Evolutionary conservation across 1,139 yeast genomes (phyloP), one percentile per base, ranked within the genome.

Genomic region (Suhomyces chickasaworum): DNA sequence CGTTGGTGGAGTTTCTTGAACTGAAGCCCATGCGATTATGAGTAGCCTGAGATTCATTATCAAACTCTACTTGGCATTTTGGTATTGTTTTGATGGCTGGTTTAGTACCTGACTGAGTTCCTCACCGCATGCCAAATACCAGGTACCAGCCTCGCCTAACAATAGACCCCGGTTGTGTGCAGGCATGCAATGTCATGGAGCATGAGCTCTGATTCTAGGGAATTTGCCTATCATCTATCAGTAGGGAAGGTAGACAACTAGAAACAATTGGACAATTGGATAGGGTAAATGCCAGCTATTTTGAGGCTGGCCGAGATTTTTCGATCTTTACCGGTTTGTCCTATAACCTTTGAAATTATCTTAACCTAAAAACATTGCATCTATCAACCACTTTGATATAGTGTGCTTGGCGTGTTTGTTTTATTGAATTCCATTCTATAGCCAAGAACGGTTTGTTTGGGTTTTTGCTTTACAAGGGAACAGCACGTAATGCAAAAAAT

Each of bases 401-500:
- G 22, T 20, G 22, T 20, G 22, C 22, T 20, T 20, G 7, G 22
- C 22, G 22, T 20, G 22, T 20, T 20, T 20, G 22, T 20, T 20
- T 20, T 4, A 7, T 4, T 10, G 29, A 10, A 20, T 20, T 20
- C 7, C 22, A 5, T 7, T 20, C 22, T 20, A 7, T 20, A 25
- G n/a, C 29, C n/a, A 25, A 9, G 29, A 10, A 2, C 3, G 29
- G 7, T 10, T 3, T 25, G 29, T 25, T 25, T 25, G 29, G 29
- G 29, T 7, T 25, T 25, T 25, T 25, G 29, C 29, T 25, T 7
- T 7, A 13, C 3, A 9, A 25, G 2, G 13, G n/a, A 29, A 5
- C 17, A 29, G 32, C 32, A 29, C 32, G 8, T n/a, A n/a, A 17
- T 4, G 20, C 67, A 37, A 39, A 37, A 39, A 60, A 58, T 83